Base-by-base conservation (phyloP, 1,284 basidiomycete genomes). In the Ceratobasidium sp. region DNA sequence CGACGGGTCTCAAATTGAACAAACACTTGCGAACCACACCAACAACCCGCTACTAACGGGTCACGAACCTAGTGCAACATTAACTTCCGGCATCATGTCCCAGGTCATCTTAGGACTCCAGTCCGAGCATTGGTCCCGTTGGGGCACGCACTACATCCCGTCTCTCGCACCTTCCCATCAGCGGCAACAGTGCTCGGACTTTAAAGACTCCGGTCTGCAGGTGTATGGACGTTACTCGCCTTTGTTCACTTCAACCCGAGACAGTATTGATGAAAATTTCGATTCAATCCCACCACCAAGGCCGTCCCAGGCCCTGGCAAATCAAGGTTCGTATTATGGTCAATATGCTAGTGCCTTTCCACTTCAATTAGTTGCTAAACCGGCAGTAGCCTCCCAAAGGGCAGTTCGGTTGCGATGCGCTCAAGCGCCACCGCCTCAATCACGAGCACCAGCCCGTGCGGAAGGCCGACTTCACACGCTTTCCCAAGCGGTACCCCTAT, bases 161-260 rank as follows among this genome's bases (percentile, higher is more conserved):
- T n/a, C n/a, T 17, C 29, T 72, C 22, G 62, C 71, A 8, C 69
- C 69, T 13, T 40, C 71, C 4, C 71, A 72, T 40, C 71, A 71
- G 50, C 69, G 71, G 25, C 69, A 72, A 43, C 64, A 70, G n/a
- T 72, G 71, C 49, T 35, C 43, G 25, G 71, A 72, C 54, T 72
- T 72, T 67, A 72, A 71, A 35, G 71, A 72, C 43, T 35, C 55
- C 3, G 71, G 71, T 13, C 43, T 71, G 20, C 67, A 69, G 31
- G 20, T 68, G 13, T 72, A 72, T 52, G 71, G 71, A 22, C 34
- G 49, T 1, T 47, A 71, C 34, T 72, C 71, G 7, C 17, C 58
- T 20, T 34, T 72, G n/a, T 72, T 72, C 52, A 47, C 29, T 25
- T 22, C 47, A 1, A 34, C 31, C 25, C 64, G 71, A 1, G 70